Evolutionary conservation across 257 asterid species (phyloP).

Genomic region (Solanum megistacrolobum): DNA sequence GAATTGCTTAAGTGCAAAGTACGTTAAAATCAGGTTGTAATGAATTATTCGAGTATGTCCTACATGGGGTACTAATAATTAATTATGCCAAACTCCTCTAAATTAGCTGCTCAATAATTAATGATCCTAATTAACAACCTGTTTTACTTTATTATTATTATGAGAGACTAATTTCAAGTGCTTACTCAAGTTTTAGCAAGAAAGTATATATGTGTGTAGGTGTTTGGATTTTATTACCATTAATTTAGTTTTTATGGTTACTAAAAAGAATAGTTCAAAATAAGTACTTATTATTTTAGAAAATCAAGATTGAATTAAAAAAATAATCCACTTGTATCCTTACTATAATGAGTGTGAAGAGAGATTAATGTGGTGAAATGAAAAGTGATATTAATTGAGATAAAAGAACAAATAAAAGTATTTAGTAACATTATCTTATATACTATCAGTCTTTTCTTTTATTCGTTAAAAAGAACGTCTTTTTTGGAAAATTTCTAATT

Average conservation of each 20-base stretch:
- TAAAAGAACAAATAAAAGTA: background rate
- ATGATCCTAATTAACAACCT: background rate
- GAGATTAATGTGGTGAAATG: background rate
- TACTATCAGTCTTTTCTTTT: background rate
- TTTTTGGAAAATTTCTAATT: background rate
- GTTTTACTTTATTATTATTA: background rate
- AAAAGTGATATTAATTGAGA: background rate
- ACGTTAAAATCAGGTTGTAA: background rate
- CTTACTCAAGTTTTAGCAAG: background rate
- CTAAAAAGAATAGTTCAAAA: background rate
- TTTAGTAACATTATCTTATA: background rate
- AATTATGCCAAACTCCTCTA: background rate
- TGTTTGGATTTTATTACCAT: background rate
- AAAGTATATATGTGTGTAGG: background rate
- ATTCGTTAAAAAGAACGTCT: rapidly evolving
- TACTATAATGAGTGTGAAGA: background rate
- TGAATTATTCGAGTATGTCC: background rate
- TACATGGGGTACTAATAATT: background rate
- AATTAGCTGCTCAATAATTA: background rate
- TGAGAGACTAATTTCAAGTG: background rate
- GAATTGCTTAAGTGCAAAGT: background rate
- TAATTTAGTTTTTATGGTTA: background rate
- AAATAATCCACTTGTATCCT: background rate
- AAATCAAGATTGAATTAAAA: background rate
- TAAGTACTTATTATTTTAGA: background rate